Percentiles rank a stretch among this genome's conserved stretches.
Conservation (phyloP, 805 yeast genomes). For the Myxozyma sirexii region DNA sequence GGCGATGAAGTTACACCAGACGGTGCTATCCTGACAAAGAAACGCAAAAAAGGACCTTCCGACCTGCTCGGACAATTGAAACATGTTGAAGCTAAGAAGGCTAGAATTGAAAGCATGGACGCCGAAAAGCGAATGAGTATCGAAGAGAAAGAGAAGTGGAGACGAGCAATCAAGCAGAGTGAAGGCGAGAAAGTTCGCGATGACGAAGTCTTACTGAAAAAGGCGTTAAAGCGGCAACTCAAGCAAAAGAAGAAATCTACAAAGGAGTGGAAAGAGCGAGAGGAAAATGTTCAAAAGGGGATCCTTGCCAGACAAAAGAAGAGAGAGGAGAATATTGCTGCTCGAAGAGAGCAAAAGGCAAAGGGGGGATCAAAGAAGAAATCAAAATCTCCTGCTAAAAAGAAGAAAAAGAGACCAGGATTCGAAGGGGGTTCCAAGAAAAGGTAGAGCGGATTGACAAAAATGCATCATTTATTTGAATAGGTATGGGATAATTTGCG, state of each 20-base stretch:
- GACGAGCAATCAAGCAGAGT: conserved; percentile 75
- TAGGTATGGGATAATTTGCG: not conserved
- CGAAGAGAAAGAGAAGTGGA: conserved; percentile 82
- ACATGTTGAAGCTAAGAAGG: conserved; percentile 72
- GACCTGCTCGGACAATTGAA: conserved; percentile 83
- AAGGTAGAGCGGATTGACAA: not conserved
- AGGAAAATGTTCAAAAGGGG: conserved; percentile 73
- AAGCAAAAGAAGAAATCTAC: conserved; percentile 83
- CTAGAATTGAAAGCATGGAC: conserved; percentile 60
- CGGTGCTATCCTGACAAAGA: conserved; percentile 55
- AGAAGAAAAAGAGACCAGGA: conserved; percentile 66
- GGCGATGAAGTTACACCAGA: conserved; percentile 76
- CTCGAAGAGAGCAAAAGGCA: conserved; percentile 84
- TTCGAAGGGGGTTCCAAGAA: conserved; percentile 68
- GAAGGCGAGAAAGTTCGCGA: conserved; percentile 88
- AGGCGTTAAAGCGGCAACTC: conserved; percentile 82
- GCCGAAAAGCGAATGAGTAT: conserved; percentile 60
- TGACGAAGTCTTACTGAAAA: conserved; percentile 83
- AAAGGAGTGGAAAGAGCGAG: conserved; percentile 89
- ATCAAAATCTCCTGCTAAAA: conserved; percentile 48
- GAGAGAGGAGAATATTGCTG: conserved; percentile 87
- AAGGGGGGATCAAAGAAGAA: conserved; percentile 72
- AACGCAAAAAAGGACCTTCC: conserved; percentile 77
- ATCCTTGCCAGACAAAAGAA: conserved; percentile 77
- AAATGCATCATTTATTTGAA: not conserved